These are phyloP conservation scores for Trifolium repens DNA, from an alignment of 306 rosid species.

Conservation along the genomic window DNA sequence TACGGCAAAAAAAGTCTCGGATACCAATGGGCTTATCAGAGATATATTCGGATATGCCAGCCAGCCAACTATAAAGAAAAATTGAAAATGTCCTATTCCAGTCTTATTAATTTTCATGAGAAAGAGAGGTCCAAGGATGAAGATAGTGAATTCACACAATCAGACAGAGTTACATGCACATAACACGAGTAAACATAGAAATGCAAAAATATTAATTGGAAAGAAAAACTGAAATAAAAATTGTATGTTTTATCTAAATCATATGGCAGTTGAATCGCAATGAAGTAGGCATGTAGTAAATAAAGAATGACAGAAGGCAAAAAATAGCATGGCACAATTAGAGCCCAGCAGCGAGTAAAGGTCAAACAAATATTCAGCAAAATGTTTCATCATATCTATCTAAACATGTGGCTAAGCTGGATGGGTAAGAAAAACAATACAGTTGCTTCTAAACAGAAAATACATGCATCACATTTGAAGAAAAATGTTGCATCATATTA, in stretches of 20 bases:
- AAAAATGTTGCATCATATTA: constrained; percentile 1
- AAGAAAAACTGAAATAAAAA: constrained; percentile 17
- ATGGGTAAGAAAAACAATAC: not conserved
- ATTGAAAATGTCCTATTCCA: constrained; percentile 13
- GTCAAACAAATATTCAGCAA: constrained; percentile 14
- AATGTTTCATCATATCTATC: constrained; percentile 19
- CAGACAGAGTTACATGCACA: constrained; percentile 18
- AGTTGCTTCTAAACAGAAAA: not conserved
- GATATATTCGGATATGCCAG: constrained; percentile 14
- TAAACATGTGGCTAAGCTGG: constrained; percentile 23
- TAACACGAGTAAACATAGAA: constrained; percentile 18
- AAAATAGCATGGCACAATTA: constrained; percentile 12
- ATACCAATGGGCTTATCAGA: constrained; percentile 17
- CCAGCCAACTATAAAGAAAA: constrained; percentile 15
- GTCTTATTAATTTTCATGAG: constrained; percentile 11
- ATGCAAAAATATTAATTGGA: constrained; percentile 14
- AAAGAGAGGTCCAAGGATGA: constrained; percentile 12
- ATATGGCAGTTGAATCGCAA: constrained; percentile 17
- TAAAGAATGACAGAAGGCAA: not conserved
- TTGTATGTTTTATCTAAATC: constrained; percentile 15
- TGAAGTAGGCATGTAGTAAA: not conserved
- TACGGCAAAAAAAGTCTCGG: constrained; percentile 13
- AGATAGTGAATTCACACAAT: constrained; percentile 13
- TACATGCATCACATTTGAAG: not conserved
- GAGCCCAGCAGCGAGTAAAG: constrained; percentile 12